These are phyloP conservation scores for Discostella stelligeroides DNA, from an alignment of 108 stramenopile genomes.

Conservation along the genomic window DNA sequence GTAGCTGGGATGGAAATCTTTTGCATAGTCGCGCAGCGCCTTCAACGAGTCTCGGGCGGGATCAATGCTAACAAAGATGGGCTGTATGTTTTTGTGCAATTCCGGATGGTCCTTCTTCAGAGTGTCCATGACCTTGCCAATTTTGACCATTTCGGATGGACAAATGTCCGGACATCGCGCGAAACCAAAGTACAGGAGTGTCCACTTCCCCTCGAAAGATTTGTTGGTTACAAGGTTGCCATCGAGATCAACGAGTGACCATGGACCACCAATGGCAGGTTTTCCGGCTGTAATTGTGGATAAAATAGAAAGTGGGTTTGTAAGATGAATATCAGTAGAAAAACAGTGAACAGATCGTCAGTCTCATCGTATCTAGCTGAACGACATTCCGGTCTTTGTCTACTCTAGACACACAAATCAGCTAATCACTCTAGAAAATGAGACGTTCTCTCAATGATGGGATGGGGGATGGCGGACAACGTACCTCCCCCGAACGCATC, in stretches of 20 bases:
- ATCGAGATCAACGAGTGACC: conserved; percentile 87
- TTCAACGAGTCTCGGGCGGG: conserved; percentile 96
- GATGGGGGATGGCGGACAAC: conserved; percentile 37
- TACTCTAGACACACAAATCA: not conserved
- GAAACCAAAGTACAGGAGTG: conserved; percentile 99
- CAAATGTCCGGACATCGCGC: conserved; percentile 99
- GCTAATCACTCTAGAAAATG: not conserved
- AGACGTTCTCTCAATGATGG: not conserved
- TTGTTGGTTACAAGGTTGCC: conserved; percentile 85
- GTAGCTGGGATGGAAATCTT: conserved; percentile 95
- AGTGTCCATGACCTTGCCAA: conserved; percentile 92
- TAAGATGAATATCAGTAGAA: not conserved
- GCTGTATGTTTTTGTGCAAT: conserved; percentile 73
- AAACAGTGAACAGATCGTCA: not conserved
- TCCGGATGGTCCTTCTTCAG: conserved; percentile 79
- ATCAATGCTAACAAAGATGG: conserved; percentile 97
- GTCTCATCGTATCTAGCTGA: not conserved
- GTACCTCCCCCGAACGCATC: conserved; percentile 89
- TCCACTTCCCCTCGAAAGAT: conserved; percentile 87
- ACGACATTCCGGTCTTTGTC: not conserved
- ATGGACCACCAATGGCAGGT: conserved; percentile 89
- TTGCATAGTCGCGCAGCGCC: conserved; percentile 89
- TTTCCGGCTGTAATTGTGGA: conserved; percentile 69
- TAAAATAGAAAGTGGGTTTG: not conserved
- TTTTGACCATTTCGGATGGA: conserved; percentile 98